Base-by-base conservation (phyloP, 2,329 filamentous ascomycete species). In the Laburnicola sp. region DNA sequence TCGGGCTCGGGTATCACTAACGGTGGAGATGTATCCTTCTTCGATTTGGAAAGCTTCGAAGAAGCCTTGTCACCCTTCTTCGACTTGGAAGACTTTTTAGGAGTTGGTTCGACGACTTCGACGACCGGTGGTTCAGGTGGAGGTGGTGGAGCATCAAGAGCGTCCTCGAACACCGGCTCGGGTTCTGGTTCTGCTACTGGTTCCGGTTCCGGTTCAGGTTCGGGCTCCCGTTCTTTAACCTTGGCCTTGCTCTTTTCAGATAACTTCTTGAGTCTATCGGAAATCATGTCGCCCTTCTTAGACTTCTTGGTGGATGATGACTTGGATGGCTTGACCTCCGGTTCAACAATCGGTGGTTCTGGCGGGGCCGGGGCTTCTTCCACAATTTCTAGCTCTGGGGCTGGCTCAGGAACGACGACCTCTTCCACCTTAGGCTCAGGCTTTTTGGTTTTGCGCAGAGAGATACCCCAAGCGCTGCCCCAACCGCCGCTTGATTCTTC, bases 251-350 rank as follows among this genome's bases (percentile, higher is more conserved):
- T 55, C 37, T 74, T 74, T 49, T 64, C 70, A 57, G 73, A 67
- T 45, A 74, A 58, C 11, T 76, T 66, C 58, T 74, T 82, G 69
- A 84, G 79, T 58, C 78, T 78, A 57, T 84, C 82, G 11, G 79
- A 76, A 36, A 84, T 74, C 42, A 74, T 78, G 10, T 75, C 70
- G 50, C 51, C 50, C n/a, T 51, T 51, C 46, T 60, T 60, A 8
- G 57, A 49, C 34, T 74, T 69, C 37, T 74, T 62, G 26, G 36
- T 42, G 35, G 16, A n/a, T 3, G 50, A 43, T 51, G 54, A 51
- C 56, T 62, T 64, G 16, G 56, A 37, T 56, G 54, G 54, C 50
- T 62, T 60, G 30, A 52, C 45, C 40, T 54, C 56, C 16, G 57
- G 56, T 41, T 65, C 62, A 58, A 48, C 68, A 58, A 75, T 44